These are phyloP conservation scores for Xenoacremonium recifei DNA, from an alignment of 2,329 filamentous ascomycete genomes.

Conservation along the genomic window DNA sequence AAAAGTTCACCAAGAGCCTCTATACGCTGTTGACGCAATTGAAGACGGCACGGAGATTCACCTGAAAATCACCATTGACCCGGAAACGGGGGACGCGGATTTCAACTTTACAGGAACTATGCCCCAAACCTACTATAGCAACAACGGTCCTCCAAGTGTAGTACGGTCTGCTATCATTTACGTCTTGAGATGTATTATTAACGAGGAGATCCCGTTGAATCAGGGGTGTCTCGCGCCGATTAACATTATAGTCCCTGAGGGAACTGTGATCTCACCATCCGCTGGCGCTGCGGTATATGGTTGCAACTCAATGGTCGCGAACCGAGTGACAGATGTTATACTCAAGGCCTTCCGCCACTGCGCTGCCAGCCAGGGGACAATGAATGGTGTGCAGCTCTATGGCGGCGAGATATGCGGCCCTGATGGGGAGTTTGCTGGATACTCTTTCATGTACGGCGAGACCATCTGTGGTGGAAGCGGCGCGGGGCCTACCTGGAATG, in stretches of 20 bases:
- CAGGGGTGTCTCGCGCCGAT: constrained; percentile 48
- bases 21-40: constrained; percentile 73
- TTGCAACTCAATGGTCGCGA: constrained; percentile 31
- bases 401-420: constrained; percentile 49
- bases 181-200: constrained; percentile 31
- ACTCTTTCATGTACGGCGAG: constrained; percentile 37
- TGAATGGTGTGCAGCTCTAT: constrained; percentile 79
- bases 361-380: constrained; percentile 73
- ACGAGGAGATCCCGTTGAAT: constrained; percentile 34
- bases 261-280: constrained; percentile 34
- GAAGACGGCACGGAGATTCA: constrained; percentile 78
- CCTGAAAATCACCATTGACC: constrained; percentile 73
- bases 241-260: constrained; percentile 25
- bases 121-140: constrained; percentile 23
- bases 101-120: constrained; percentile 48
- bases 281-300: constrained; percentile 31
- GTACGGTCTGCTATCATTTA: constrained; percentile 26
- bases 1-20: constrained; percentile 60
- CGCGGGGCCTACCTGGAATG: constrained; percentile 28
- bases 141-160: constrained; percentile 19
- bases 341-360: constrained; percentile 73
- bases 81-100: constrained; percentile 68
- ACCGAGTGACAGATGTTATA: constrained; percentile 60
- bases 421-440: constrained; percentile 23
- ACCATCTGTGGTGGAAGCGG: constrained; percentile 34